These are phyloP conservation scores for Arachnopeziza araneosa DNA, from an alignment of 2,329 filamentous ascomycete genomes.

Conservation along the genomic window DNA sequence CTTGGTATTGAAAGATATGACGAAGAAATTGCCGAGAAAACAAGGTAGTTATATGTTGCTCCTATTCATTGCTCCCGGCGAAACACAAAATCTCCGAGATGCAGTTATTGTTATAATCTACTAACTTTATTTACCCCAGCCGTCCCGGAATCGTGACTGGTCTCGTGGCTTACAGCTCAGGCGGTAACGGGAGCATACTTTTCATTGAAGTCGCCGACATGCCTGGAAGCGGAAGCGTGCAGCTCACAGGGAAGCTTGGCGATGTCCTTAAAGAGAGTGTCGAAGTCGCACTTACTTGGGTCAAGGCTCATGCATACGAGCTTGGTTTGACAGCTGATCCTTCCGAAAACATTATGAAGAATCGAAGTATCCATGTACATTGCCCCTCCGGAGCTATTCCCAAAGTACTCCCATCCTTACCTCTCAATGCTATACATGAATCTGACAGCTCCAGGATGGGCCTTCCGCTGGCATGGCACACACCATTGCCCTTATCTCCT, in stretches of 20 bases:
- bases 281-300: slow-evolving; percentile 93
- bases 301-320: slow-evolving; percentile 91
- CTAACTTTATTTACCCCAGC: slow-evolving; percentile 30
- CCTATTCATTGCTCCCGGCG: slow-evolving; percentile 1
- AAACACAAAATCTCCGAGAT: slow-evolving; percentile 12
- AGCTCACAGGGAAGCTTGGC: slow-evolving; percentile 92
- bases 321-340: slow-evolving; percentile 77
- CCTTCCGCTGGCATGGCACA: slow-evolving; percentile 86
- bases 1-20: slow-evolving; percentile 91
- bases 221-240: slow-evolving; percentile 86
- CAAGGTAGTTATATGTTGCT: slow-evolving; percentile 32
- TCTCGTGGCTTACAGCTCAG: slow-evolving; percentile 87
- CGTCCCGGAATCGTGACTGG: slow-evolving; percentile 93
- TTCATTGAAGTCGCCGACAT: slow-evolving; percentile 99
- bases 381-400: slow-evolving; percentile 92
- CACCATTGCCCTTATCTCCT: slow-evolving; percentile 83
- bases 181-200: slow-evolving; percentile 89
- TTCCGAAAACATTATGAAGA: slow-evolving; percentile 91
- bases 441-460: slow-evolving; percentile 57
- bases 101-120: background rate
- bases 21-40: slow-evolving; percentile 89
- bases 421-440: background rate
- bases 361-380: slow-evolving; percentile 89
- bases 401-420: slow-evolving; percentile 66
- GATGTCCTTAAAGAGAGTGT: slow-evolving; percentile 97